Base-by-base conservation (phyloP, 2,329 filamentous ascomycete species). In the Fusarium penzigii region DNA sequence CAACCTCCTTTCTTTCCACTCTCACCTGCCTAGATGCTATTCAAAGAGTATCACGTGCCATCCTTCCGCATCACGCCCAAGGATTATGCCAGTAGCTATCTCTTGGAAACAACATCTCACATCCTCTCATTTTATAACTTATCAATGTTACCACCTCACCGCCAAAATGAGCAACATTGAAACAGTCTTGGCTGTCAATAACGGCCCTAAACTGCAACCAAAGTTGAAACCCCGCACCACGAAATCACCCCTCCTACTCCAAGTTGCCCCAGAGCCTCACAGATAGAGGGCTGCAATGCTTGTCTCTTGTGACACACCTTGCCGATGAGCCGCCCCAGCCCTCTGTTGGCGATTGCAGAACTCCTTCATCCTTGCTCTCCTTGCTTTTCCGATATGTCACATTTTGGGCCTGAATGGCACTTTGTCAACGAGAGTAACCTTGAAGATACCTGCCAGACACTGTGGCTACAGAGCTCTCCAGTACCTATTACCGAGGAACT, bases 301-400 rank as follows among this genome's bases (percentile, higher is more conserved):
- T 43, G 32, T 46, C 43, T 29, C 13, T 44, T 29, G 39, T 58
- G 48, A 40, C 45, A 44, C 41, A 39, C 17, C 39, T 40, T 61
- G 53, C 50, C 56, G 57, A 59, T 57, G 61, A 59, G 58, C 46
- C 43, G 49, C 53, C 59, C 48, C 48, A 57, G 52, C 55, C 50
- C 32, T 48, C 49, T 48, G 45, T 55, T 52, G 59, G 62, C 55
- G 59, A 59, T 54, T 61, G 61, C 61, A 64, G 64, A 64, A 60
- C 53, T 55, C 51, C 50, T 43, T 34, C 39, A 55, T 46, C 51
- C 58, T 46, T 49, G 58, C 46, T 45, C 39, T 48, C 47, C 58
- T 48, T 49, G 58, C 48, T 45, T 39, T 56, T 58, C 49, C 61
- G 57, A 65, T 62, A 61, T 48, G 57, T 61, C 61, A 62, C 52